These are phyloP conservation scores for Macroventuria anomochaeta DNA, from an alignment of 2,329 filamentous ascomycete genomes.

Conservation along the genomic window DNA sequence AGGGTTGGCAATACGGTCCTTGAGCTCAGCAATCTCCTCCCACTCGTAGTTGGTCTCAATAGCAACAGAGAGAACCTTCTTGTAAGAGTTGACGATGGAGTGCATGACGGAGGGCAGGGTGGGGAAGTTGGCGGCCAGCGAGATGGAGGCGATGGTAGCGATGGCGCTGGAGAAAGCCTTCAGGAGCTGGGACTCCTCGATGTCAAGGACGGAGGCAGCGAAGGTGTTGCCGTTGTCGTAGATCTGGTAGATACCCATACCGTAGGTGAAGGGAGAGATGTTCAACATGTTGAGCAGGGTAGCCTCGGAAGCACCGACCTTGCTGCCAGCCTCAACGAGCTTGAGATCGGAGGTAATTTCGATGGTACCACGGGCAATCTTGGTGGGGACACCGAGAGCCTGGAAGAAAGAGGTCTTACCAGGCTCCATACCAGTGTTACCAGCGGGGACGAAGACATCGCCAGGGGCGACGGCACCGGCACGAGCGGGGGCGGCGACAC, in stretches of 20 bases:
- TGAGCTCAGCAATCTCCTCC: slow-evolving; percentile 95
- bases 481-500: slow-evolving; percentile 96
- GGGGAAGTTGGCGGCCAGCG: slow-evolving; percentile 91
- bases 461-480: slow-evolving; percentile 92
- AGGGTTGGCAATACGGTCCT: slow-evolving; percentile 99
- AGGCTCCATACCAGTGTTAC: slow-evolving; percentile 99
- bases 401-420: slow-evolving; percentile 99
- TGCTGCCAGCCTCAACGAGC: slow-evolving; percentile 89
- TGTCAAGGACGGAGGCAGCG: slow-evolving; percentile 83
- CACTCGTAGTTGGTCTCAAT: slow-evolving; percentile 90
- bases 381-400: slow-evolving; percentile 99
- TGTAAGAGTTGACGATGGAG: slow-evolving; percentile 97
- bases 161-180: slow-evolving; percentile 81
- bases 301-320: slow-evolving; percentile 98
- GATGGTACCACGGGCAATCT: slow-evolving; percentile 99
- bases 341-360: slow-evolving; percentile 98
- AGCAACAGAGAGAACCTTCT: slow-evolving; percentile 91
- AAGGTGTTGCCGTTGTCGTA: slow-evolving; percentile 98
- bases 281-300: slow-evolving; percentile 99
- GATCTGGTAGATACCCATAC: slow-evolving; percentile 94
- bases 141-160: slow-evolving; percentile 85
- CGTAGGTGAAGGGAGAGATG: slow-evolving; percentile 83
- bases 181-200: slow-evolving; percentile 93
- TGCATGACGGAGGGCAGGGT: slow-evolving; percentile 96
- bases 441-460: slow-evolving; percentile 94